Evolutionary conservation across 495 filamentous ascomycete genomes (phyloP).

Genomic region (Mycothermus thermophilus): DNA sequence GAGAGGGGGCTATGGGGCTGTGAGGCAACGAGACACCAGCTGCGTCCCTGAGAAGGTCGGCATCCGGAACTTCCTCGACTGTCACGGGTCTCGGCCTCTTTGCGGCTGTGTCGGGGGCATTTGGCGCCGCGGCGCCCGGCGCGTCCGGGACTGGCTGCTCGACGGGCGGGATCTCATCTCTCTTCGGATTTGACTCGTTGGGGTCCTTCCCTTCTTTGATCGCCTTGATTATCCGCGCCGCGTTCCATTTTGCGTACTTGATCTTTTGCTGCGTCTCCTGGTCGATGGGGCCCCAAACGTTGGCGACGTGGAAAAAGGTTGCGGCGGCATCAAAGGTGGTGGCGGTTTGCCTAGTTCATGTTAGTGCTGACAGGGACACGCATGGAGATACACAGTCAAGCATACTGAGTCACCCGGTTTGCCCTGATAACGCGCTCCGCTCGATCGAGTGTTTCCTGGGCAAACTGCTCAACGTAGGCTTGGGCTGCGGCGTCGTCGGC

Average conservation of each 20-base stretch:
- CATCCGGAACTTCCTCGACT: slow-evolving; percentile 43
- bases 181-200: slow-evolving; percentile 74
- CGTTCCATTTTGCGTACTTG: slow-evolving; percentile 94
- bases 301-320: slow-evolving; percentile 77
- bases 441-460: slow-evolving; percentile 67
- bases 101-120: not conserved
- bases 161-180: no score
- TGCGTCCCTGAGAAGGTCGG: slow-evolving; percentile 22
- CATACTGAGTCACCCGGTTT: slow-evolving; percentile 73
- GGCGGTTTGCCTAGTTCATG: slow-evolving; percentile 58
- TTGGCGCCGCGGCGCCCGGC: not conserved
- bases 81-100: slow-evolving; percentile 38
- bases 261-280: slow-evolving; percentile 71
- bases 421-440: slow-evolving; percentile 70
- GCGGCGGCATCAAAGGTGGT: slow-evolving; percentile 86
- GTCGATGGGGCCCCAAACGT: slow-evolving; percentile 67
- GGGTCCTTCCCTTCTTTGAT: slow-evolving; percentile 85
- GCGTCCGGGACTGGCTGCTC: slow-evolving; percentile 34
- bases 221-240: slow-evolving; percentile 77
- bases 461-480: slow-evolving; percentile 91
- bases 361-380: not conserved
- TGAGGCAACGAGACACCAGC: slow-evolving; percentile 24
- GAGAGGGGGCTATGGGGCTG: slow-evolving; percentile 33
- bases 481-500: slow-evolving; percentile 70
- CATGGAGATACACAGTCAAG: not conserved